Percentiles rank a stretch among this genome's conserved stretches.
phyloP scores from a whole-genome alignment of 2,329 filamentous ascomycete species.

The Dactylellina haptotyla region DNA sequence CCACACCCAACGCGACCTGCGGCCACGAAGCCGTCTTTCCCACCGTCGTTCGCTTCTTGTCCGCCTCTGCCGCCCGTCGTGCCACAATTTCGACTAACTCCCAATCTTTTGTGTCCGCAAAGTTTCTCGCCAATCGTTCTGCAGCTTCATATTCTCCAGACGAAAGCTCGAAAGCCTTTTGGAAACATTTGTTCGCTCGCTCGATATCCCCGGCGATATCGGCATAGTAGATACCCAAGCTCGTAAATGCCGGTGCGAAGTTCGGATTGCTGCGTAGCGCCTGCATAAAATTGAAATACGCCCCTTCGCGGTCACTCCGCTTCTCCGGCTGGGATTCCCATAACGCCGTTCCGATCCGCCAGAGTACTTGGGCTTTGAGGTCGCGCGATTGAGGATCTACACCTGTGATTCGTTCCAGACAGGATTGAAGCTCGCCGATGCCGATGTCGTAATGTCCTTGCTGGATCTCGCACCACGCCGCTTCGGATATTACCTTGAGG shows the following conservation, averaged over 20 bases:
- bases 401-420: constrained; percentile 72
- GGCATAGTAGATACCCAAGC: constrained; percentile 86
- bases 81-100: constrained; percentile 94
- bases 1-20: constrained; percentile 89
- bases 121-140: constrained; percentile 83
- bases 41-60: constrained; percentile 86
- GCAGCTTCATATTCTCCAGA: constrained; percentile 85
- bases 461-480: constrained; percentile 90
- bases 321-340: constrained; percentile 57
- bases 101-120: constrained; percentile 93
- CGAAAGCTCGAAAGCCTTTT: constrained; percentile 94
- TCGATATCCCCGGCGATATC: constrained; percentile 90
- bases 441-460: constrained; percentile 78
- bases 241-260: constrained; percentile 90
- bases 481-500: constrained; percentile 81
- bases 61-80: constrained; percentile 91
- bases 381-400: constrained; percentile 72
- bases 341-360: constrained; percentile 70
- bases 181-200: constrained; percentile 89
- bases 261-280: constrained; percentile 87
- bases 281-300: constrained; percentile 83
- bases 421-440: constrained; percentile 75
- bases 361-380: constrained; percentile 84
- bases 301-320: constrained; percentile 79
- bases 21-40: constrained; percentile 97